Evolutionary conservation across 2,329 filamentous ascomycete genomes (phyloP), one percentile per base, ranked within the genome.

Genomic region (Monosporascus sp.): DNA sequence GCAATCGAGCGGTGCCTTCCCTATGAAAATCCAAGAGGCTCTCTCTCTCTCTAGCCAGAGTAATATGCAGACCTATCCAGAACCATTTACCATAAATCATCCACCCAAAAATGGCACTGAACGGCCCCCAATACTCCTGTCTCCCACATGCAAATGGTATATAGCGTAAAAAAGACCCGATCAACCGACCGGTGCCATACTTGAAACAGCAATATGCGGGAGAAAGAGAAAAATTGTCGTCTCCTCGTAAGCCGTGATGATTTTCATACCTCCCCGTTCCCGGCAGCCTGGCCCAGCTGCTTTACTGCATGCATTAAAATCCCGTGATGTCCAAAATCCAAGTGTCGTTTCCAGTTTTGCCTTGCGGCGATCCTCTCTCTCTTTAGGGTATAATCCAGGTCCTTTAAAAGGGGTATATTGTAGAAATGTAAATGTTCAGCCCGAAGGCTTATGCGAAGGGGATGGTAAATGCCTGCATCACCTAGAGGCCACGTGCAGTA

Each of bases 381-480:
- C 24, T 25, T 6, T 57, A 53, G 59, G 60, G 62, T 60, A 62
- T 57, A 24, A 38, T 53, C 31, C 38, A 55, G 49, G 53, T 63
- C 59, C 62, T 62, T 50, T 51, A 48, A 60, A 49, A 1, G 52
- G 56, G 49, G 50, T 50, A 51, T 56, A 56, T 54, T 53, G 55
- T 53, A 59, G 61, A 59, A 54, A 57, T 48, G 58, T 55, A 49
- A 51, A 55, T 53, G 52, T 45, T 49, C 51, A 62, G 50, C 53
- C 54, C 57, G 57, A 60, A 51, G 57, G 51, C 53, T 54, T 57
- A 57, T 59, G 58, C 53, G 60, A 59, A 65, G 62, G 63, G 66
- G 60, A 62, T 52, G 63, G 65, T 63, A 66, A 72, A 70, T 65
- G 63, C 69, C 70, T 62, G 69, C 65, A 68, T 70, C 66, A 65